A percentile compares a stretch with the other conserved stretches of the same genome.
These are phyloP conservation scores for maize (Zea mays) DNA, from an alignment of 176 grass and related monocot genomes.

Conservation along the genomic window Zm-B73-REFERENCE-NAM-5.0 NC_050096.1:5388501-5389000, in stretches of 20 bases:
- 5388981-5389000: neutral
- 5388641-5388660: slow-evolving; percentile 85
- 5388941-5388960: slow-evolving; percentile 44
- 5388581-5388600: slow-evolving; percentile 79
- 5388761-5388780: neutral
- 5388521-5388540: slow-evolving; percentile 76
- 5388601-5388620: slow-evolving; percentile 71
- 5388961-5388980: slow-evolving; percentile 43
- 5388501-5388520: slow-evolving; percentile 91
- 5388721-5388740: neutral
- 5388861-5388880: slow-evolving; percentile 65
- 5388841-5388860: slow-evolving; percentile 70
- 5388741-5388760: neutral
- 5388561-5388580: slow-evolving; percentile 77
- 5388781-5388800: slow-evolving; percentile 72
- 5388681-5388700: neutral
- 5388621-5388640: slow-evolving; percentile 89
- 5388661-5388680: slow-evolving; percentile 39
- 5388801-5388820: slow-evolving; percentile 84
- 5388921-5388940: slow-evolving; percentile 39
- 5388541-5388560: slow-evolving; percentile 82
- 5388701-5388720: neutral
- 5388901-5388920: slow-evolving; percentile 61
- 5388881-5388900: slow-evolving; percentile 67
- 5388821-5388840: slow-evolving; percentile 76